Conservation (phyloP, 352 stramenopile genomes). For the Peronosclerospora sorghi region DNA sequence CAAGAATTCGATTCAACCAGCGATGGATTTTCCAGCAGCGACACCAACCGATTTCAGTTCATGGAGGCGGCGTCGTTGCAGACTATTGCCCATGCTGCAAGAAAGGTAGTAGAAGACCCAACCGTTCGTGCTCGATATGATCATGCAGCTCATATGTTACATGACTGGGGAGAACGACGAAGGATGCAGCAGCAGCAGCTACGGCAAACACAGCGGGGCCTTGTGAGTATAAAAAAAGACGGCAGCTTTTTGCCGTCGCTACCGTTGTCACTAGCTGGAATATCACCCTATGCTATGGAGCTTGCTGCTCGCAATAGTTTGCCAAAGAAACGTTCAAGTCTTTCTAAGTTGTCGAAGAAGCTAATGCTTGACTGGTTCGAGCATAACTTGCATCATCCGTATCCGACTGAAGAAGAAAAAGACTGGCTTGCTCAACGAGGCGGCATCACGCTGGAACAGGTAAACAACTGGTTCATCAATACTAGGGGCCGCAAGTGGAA, state of each 20-base stretch:
- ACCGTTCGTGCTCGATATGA: constrained; percentile 20
- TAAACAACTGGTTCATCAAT: constrained; percentile 88
- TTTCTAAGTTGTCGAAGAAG: constrained; percentile 62
- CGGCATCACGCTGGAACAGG: constrained; percentile 76
- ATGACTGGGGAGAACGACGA: constrained; percentile 25
- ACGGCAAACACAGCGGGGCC: too few species aligned
- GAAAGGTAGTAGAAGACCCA: constrained; percentile 18
- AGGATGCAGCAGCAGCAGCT: constrained; percentile 11
- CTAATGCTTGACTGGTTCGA: constrained; percentile 75
- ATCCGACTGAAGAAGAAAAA: constrained; percentile 80
- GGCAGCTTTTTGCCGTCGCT: too few species aligned
- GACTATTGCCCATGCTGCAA: constrained; percentile 13
- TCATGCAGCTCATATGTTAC: constrained; percentile 14
- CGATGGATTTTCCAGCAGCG: constrained; percentile 1
- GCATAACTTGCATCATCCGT: constrained; percentile 74
- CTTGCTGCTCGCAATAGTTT: constrained; percentile 21
- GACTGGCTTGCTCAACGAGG: constrained; percentile 46
- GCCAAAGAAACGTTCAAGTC: constrained; percentile 61
- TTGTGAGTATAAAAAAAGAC: too few species aligned
- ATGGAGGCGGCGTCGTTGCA: constrained; percentile 16
- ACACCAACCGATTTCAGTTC: constrained; percentile 11
- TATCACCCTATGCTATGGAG: constrained; percentile 27
- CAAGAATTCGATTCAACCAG: neutral
- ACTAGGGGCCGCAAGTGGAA: constrained; percentile 80
- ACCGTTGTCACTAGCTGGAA: constrained; percentile 12